phyloP scores from a whole-genome alignment of 1,284 basidiomycete species.

The Fomitopsis schrenkii region DNA sequence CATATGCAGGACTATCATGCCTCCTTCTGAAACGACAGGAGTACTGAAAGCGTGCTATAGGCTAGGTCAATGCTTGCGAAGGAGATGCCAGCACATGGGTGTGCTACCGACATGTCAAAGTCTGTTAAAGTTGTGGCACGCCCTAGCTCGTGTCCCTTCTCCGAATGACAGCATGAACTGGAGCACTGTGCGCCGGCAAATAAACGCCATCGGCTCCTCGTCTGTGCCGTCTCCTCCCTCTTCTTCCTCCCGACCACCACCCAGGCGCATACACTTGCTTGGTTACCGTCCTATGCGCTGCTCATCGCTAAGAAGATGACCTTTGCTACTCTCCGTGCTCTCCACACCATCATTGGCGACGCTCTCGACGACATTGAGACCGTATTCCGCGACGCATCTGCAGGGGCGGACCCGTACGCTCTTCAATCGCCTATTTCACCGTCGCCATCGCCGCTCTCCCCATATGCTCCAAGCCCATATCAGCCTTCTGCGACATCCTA shows the following conservation, averaged over 20 bases:
- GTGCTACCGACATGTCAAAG: neutral
- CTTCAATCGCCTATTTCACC: neutral
- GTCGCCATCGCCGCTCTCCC: conserved; percentile 9
- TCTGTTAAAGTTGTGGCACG: neutral
- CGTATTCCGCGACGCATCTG: conserved; percentile 38
- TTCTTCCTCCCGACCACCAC: neutral
- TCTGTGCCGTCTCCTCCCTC: neutral
- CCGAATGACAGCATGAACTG: neutral
- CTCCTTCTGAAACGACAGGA: too few relatives aligned
- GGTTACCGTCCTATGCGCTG: neutral
- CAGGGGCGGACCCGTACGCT: neutral
- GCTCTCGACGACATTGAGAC: conserved; percentile 66
- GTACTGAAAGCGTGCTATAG: too few relatives aligned
- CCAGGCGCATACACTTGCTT: neutral
- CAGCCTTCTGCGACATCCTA: neutral
- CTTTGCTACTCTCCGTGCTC: conserved; percentile 56
- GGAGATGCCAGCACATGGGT: too few relatives aligned
- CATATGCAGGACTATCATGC: too few relatives aligned
- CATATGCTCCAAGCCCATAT: conserved; percentile 1
- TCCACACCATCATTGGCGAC: conserved; percentile 62
- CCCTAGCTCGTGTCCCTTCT: neutral
- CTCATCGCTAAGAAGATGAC: conserved; percentile 33
- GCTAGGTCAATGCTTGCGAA: too few relatives aligned
- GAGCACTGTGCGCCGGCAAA: neutral
- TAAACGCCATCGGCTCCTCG: neutral